These are phyloP conservation scores for Cladosporium sp. DNA, from an alignment of 2,329 filamentous ascomycete species.

Conservation along the genomic window DNA sequence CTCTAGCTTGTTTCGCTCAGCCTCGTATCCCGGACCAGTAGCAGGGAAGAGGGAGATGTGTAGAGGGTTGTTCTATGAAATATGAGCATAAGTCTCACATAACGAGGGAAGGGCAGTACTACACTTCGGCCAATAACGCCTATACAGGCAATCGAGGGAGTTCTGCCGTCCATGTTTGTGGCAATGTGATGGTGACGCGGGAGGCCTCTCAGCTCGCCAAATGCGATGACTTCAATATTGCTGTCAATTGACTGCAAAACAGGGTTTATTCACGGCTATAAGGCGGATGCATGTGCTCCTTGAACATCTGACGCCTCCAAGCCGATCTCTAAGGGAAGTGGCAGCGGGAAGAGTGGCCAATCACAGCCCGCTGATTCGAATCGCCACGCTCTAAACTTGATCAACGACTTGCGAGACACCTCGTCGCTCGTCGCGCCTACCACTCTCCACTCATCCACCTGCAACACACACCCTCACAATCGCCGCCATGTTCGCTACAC, in stretches of 20 bases:
- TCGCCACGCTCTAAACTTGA: conserved; percentile 11
- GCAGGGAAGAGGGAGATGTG: conserved; percentile 88
- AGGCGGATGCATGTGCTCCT: background rate
- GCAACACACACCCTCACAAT: conserved; percentile 14
- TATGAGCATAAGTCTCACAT: conserved; percentile 6
- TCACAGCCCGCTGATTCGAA: conserved; percentile 6
- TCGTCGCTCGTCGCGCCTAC: conserved; percentile 14
- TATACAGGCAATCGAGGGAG: conserved; percentile 81
- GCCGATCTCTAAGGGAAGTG: background rate
- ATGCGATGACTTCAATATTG: background rate
- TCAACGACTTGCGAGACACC: background rate
- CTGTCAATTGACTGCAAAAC: background rate
- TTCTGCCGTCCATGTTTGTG: conserved; percentile 14
- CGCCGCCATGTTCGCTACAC: conserved; percentile 47
- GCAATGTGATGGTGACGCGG: background rate
- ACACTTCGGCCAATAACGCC: conserved; percentile 93
- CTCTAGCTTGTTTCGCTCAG: conserved; percentile 69
- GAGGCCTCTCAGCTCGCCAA: too few relatives aligned
- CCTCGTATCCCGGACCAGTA: conserved; percentile 22
- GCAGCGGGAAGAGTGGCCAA: conserved; percentile 17
- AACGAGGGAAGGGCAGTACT: conserved; percentile 29
- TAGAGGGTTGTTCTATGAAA: conserved; percentile 80
- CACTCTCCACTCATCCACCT: conserved; percentile 21
- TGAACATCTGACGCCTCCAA: background rate
- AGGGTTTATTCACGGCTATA: background rate